Conservation (phyloP, 768 basidiomycete species). For the Boletus edulis region DNA sequence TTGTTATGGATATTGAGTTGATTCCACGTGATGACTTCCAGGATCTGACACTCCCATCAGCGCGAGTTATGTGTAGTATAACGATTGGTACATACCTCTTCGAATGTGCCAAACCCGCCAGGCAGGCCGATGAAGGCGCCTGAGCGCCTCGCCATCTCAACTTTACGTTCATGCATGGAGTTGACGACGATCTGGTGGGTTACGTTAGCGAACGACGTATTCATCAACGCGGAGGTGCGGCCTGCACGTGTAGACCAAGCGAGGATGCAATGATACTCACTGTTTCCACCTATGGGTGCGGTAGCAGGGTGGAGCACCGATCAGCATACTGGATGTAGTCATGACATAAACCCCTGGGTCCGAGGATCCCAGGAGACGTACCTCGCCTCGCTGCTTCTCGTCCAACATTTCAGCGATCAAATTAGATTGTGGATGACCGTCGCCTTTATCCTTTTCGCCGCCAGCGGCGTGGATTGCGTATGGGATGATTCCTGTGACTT, state of each 20-base stretch:
- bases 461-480: conserved; percentile 68
- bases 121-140: conserved; percentile 86
- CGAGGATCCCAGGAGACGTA: conserved; percentile 19
- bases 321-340: conserved; percentile 10
- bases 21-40: conserved; percentile 95
- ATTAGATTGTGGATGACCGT: conserved; percentile 20
- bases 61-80: background rate
- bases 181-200: conserved; percentile 61
- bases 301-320: background rate
- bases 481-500: conserved; percentile 77
- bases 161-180: conserved; percentile 88
- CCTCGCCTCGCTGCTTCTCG: conserved; percentile 34
- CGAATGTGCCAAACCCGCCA: conserved; percentile 93
- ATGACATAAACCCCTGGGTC: background rate
- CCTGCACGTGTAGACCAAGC: conserved; percentile 1
- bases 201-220: conserved; percentile 9
- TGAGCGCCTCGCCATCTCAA: conserved; percentile 82
- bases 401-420: conserved; percentile 24
- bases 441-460: conserved; percentile 55
- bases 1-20: conserved; percentile 86
- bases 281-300: conserved; percentile 28
- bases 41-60: conserved; percentile 43
- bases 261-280: conserved; percentile 16
- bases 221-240: background rate
- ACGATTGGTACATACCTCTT: conserved; percentile 57